Evolutionary conservation across 805 yeast genomes (phyloP), one percentile per base, ranked within the genome.

Genomic region (Kodamaea neixiangensis): DNA sequence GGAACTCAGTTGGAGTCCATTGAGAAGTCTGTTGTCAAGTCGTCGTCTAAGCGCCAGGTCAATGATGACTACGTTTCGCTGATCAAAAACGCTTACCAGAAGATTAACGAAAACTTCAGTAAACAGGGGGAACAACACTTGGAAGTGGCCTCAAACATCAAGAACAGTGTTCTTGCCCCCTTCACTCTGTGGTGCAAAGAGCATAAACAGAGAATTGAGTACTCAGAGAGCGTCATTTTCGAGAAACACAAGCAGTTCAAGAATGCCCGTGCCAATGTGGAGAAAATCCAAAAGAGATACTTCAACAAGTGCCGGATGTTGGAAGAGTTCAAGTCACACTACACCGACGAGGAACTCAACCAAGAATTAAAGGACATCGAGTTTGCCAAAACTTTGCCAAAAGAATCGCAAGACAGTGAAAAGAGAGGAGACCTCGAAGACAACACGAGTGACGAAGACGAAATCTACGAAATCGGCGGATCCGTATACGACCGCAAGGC

Each of bases 241-340:
- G 74, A 70, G 17, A 82, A 81, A 55, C 74, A 81, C 42, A 78
- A 77, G 57, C 72, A 68, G 44, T 87, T 81, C 64, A 80, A 80
- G 44, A 73, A 68, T 47, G 76, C 72, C 37, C 68, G 74, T 54
- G 63, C 65, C 11, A 65, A 67, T 33, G 81, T 85, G 47, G 87
- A 81, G 42, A 75, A 77, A 56, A 73, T 79, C 54, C 89, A 83
- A 64, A 83, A 80, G 65, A 79, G 78, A 50, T 89, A 89, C 65
- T 88, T 86, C 75, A 87, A 84, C 67, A 86, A 85, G 62, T 88
- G 94, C 65, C 73, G 96, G 47, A 70, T 82, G 53, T 73, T 87
- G 48, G 96, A 89, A 64, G 89, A 86, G 50, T 77, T 81, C 60
- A 80, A 76, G 56, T 67, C 77, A 1, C 75, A 75, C 41, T 72